phyloP scores from a whole-genome alignment of 2,329 filamentous ascomycete genomes.

The Ophiostoma sp. region DNA sequence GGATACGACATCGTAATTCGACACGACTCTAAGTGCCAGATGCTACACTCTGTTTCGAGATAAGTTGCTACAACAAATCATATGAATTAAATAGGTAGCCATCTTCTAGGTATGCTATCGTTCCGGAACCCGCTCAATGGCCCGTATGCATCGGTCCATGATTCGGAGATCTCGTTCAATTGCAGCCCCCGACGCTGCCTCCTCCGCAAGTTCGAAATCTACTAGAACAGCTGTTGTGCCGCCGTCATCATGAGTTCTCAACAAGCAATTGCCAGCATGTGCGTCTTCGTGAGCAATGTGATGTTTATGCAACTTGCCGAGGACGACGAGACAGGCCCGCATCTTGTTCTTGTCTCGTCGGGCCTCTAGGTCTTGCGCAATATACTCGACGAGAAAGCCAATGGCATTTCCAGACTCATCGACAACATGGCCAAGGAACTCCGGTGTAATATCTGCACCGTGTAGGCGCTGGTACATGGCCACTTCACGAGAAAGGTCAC shows the following conservation, averaged over 20 bases:
- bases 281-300: slow-evolving; percentile 29
- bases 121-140: background rate
- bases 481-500: slow-evolving; percentile 22
- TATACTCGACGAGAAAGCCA: slow-evolving; percentile 28
- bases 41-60: background rate
- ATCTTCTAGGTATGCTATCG: background rate
- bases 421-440: slow-evolving; percentile 27
- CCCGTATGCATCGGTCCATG: slow-evolving; percentile 23
- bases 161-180: slow-evolving; percentile 26
- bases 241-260: slow-evolving; percentile 14
- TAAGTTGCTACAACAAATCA: background rate
- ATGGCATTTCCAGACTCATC: background rate
- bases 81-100: background rate
- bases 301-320: slow-evolving; percentile 25
- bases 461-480: slow-evolving; percentile 24
- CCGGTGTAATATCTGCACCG: slow-evolving; percentile 19
- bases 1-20: too few species aligned
- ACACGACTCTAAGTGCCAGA: background rate
- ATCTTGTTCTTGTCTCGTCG: background rate
- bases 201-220: slow-evolving; percentile 30
- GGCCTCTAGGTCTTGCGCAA: background rate
- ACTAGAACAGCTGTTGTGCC: slow-evolving; percentile 26
- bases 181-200: slow-evolving; percentile 6
- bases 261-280: slow-evolving; percentile 30
- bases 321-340: slow-evolving; percentile 24